phyloP scores from a whole-genome alignment of 208 protist species.

The Wallacemonas sp. region DNA sequence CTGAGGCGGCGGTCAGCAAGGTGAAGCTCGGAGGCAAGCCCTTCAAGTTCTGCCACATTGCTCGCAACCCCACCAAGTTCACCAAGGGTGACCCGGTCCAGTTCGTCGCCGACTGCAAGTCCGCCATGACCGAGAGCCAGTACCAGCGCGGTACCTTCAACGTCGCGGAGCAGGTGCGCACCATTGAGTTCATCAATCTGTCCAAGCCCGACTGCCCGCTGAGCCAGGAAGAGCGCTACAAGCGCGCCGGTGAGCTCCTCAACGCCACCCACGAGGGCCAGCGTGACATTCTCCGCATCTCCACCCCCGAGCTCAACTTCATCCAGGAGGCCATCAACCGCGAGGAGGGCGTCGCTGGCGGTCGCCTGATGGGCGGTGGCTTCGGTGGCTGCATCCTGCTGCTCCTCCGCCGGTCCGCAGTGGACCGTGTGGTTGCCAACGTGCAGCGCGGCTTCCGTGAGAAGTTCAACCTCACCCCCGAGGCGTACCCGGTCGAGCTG shows the following conservation, averaged over 20 bases:
- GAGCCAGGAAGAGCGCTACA: conserved; percentile 37
- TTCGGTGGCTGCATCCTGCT: conserved; percentile 84
- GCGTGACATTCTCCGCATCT: conserved; percentile 64
- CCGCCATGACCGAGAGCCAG: conserved; percentile 42
- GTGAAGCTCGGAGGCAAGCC: conserved; percentile 44
- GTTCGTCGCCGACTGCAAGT: conserved; percentile 56
- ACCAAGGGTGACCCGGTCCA: conserved; percentile 46
- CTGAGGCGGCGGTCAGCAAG: conserved; percentile 46
- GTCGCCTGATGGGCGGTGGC: conserved; percentile 80
- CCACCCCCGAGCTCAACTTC: conserved; percentile 74
- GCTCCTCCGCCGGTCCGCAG: conserved; percentile 42
- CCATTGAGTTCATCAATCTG: conserved; percentile 52
- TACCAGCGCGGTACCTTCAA: conserved; percentile 56
- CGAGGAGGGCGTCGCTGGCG: conserved; percentile 59
- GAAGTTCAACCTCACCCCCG: conserved; percentile 52
- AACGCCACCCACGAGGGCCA: conserved; percentile 57
- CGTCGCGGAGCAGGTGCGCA: conserved; percentile 60
- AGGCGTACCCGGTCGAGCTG: conserved; percentile 54
- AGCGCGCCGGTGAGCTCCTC: conserved; percentile 54
- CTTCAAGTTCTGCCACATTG: conserved; percentile 59
- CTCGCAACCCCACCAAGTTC: conserved; percentile 44
- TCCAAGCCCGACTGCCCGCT: conserved; percentile 46
- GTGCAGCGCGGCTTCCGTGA: conserved; percentile 43
- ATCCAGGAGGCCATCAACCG: conserved; percentile 60
- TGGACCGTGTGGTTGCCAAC: conserved; percentile 44